A percentile compares a stretch with the other conserved stretches of the same genome.
Evolutionary conservation across 2,329 filamentous ascomycete species (phyloP).

Genomic region (Trichoderma afroharzianum): DNA sequence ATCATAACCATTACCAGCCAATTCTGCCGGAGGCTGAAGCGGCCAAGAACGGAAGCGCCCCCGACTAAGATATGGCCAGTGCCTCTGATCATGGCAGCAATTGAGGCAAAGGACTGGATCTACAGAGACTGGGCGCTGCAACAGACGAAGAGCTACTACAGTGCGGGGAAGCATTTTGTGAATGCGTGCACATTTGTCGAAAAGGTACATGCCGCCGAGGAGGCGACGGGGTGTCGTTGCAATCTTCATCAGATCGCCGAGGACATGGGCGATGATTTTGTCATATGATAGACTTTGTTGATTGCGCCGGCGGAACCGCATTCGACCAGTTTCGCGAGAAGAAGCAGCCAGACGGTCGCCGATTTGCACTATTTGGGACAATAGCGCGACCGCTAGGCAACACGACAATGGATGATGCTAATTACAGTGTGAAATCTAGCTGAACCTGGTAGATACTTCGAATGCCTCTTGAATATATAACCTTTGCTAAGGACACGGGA

Average conservation of each 20-base stretch:
- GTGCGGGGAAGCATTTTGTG: neutral
- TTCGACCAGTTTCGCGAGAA: neutral
- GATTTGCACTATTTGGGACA: neutral
- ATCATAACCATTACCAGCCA: neutral
- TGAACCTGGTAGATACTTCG: neutral
- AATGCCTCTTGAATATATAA: neutral
- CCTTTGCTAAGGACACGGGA: neutral
- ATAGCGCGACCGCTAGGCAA: neutral
- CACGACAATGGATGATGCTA: neutral
- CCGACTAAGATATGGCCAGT: neutral
- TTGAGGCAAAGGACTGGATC: neutral
- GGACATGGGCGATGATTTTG: neutral
- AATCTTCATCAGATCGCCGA: neutral
- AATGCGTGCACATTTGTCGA: neutral
- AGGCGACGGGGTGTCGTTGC: neutral
- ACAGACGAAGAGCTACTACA: neutral
- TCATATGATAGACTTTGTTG: neutral
- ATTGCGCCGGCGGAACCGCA: neutral
- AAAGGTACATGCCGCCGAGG: neutral
- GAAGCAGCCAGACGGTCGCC: neutral
- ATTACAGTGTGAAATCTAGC: neutral
- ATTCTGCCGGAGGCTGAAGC: neutral
- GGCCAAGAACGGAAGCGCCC: neutral
- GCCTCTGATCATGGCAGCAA: neutral
- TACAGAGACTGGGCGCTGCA: neutral